phyloP scores from a whole-genome alignment of 768 basidiomycete genomes.

The Phaffia tasmanica region DNA sequence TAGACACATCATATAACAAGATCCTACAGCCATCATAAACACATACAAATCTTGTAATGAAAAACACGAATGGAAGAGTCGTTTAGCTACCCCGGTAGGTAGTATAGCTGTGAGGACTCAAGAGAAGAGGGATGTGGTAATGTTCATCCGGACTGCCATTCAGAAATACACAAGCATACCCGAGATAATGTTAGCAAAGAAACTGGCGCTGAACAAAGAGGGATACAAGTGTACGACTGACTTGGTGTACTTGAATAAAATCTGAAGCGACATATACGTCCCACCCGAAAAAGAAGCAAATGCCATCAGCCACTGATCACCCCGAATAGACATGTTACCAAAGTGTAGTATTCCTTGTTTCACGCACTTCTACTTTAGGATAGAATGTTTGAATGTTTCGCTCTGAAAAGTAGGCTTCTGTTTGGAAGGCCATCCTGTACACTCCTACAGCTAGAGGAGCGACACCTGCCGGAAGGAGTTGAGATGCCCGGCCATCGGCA shows the following conservation, averaged over 20 bases:
- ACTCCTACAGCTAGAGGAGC: slow-evolving; percentile 47
- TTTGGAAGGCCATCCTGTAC: slow-evolving; percentile 79
- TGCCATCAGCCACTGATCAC: background rate
- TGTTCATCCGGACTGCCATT: slow-evolving; percentile 63
- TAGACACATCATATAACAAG: too few species aligned
- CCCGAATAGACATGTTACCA: background rate
- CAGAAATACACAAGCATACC: background rate
- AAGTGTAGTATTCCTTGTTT: background rate
- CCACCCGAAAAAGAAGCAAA: background rate
- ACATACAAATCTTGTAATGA: too few species aligned
- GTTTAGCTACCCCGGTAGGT: slow-evolving; percentile 73
- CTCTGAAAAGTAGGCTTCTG: slow-evolving; percentile 64
- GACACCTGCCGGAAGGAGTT: slow-evolving; percentile 52
- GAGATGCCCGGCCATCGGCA: slow-evolving; percentile 66
- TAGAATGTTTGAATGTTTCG: slow-evolving; percentile 63
- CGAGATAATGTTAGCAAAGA: background rate
- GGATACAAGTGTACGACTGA: background rate
- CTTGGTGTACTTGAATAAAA: too few species aligned
- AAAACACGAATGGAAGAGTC: background rate
- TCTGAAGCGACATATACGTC: too few species aligned
- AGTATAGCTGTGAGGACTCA: slow-evolving; percentile 83
- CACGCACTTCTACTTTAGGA: slow-evolving; percentile 73
- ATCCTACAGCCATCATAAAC: too few species aligned
- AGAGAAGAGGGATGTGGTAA: slow-evolving; percentile 80
- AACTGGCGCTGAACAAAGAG: background rate